Evolutionary conservation across 2,329 filamentous ascomycete genomes (phyloP), one percentile per base, ranked within the genome.

Genomic region (Plenodomus lindquistii): DNA sequence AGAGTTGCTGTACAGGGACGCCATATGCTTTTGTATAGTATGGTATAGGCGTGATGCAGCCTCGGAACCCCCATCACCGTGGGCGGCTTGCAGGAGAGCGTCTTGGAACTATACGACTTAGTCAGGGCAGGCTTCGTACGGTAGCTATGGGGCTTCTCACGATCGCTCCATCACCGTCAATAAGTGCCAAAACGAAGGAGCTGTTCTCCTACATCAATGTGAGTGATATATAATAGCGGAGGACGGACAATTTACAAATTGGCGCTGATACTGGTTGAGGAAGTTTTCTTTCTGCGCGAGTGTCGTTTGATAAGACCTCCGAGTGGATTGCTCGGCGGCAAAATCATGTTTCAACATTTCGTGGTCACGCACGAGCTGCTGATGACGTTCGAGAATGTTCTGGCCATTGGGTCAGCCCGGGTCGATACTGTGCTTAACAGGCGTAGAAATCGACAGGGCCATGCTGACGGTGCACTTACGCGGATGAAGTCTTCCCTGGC

Each of bases 81-180:
- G 65, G 38, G 73, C 75, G 49, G 68, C 65, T 20, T 67, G 61
- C 29, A 77, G 73, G 15, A 78, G 60, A 20, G 68, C 63, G 52
- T 79, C 75, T 43, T 77, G 68, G 55, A 79, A 79, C 73, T 76
- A 43, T 4, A 35, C 2, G 2, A 13, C 4, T 16, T 4, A 19
- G 24, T 41, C 20, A 52, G 34, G 27, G 27, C 11, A 31, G 27
- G 11, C 27, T 4, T 15, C 6, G 11, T 4, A 13, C 11, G 11
- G 10, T 13, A 4, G 11, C 6, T 11, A 15, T 15, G 11, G 27
- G 10, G 15, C 4, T 24, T 24, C 71, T 63, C 61, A 76, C 74
- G 43, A 76, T 68, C 54, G 75, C 75, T 19, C 76, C 77, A 63
- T 79, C 77, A n/a, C 77, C 77, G 62, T 79, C 77, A 39, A 79